A percentile compares a stretch with the other conserved stretches of the same genome.
Conservation (phyloP, 2,329 filamentous ascomycete species). For the Sclerotinia glacialis region DNA sequence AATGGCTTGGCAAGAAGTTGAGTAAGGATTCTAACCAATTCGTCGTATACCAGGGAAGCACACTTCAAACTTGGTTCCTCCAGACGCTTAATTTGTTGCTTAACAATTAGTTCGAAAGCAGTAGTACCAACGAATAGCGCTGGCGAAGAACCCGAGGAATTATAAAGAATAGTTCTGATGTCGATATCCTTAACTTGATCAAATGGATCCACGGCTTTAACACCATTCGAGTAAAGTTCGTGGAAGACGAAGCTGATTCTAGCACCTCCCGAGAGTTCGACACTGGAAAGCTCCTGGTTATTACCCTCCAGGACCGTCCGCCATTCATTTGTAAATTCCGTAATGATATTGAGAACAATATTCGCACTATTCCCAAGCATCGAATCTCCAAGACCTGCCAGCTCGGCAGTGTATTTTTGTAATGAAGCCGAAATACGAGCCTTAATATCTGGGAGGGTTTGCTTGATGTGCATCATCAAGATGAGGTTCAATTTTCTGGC, state of each 20-base stretch:
- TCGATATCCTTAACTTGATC: conserved; percentile 97
- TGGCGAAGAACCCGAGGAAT: conserved; percentile 97
- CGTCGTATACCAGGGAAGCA: conserved; percentile 94
- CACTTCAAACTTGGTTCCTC: conserved; percentile 98
- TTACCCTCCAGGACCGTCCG: conserved; percentile 93
- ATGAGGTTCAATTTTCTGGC: conserved; percentile 97
- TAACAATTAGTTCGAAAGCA: conserved; percentile 97
- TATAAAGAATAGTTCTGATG: conserved; percentile 95
- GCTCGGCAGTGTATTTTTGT: conserved; percentile 83
- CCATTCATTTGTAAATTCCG: conserved; percentile 97
- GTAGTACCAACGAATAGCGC: conserved; percentile 96
- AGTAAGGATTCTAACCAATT: conserved; percentile 89
- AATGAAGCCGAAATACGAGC: conserved; percentile 90
- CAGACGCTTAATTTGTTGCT: conserved; percentile 94
- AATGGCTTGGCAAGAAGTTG: conserved; percentile 85
- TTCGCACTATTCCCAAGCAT: conserved; percentile 95
- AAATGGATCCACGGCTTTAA: conserved; percentile 97
- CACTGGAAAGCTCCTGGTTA: conserved; percentile 91
- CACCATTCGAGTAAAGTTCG: conserved; percentile 93
- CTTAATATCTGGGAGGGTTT: conserved; percentile 98
- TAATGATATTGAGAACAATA: conserved; percentile 97
- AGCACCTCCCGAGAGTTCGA: conserved; percentile 91
- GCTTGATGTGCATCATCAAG: conserved; percentile 99
- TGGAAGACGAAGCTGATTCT: conserved; percentile 99
- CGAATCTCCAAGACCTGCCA: conserved; percentile 82